phyloP scores from a whole-genome alignment of 192 early-diverging fungal genomes.

The Funneliformis geosporum region DNA sequence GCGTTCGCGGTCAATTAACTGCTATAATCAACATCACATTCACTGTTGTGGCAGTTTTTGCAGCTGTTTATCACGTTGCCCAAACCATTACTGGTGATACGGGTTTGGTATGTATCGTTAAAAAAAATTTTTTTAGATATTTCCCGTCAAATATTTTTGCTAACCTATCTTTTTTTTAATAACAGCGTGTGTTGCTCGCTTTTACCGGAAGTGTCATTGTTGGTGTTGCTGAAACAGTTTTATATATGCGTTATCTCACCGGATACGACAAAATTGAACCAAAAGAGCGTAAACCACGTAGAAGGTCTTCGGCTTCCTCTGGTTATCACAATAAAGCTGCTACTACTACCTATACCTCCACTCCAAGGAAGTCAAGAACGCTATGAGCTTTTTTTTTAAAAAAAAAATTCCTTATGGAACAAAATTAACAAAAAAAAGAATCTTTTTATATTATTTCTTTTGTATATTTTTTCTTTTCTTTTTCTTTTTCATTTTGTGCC shows the following conservation, averaged over 20 bases:
- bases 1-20: constrained; percentile 31
- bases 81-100: constrained; percentile 33
- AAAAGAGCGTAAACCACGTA: constrained; percentile 23
- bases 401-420: neutral
- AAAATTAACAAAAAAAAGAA: neutral
- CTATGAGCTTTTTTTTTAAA: neutral
- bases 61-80: constrained; percentile 32
- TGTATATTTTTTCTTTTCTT: neutral
- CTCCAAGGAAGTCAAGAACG: neutral
- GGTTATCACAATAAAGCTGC: neutral
- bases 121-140: neutral
- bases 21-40: constrained; percentile 36
- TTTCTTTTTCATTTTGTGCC: neutral
- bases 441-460: neutral
- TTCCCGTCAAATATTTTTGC: neutral
- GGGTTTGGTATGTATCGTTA: constrained; percentile 27
- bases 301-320: neutral
- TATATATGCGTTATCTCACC: constrained; percentile 35
- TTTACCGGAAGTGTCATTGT: constrained; percentile 26
- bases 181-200: constrained; percentile 35
- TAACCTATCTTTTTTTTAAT: neutral
- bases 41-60: constrained; percentile 35
- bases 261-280: constrained; percentile 22
- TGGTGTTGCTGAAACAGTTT: constrained; percentile 31
- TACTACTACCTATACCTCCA: constrained; percentile 1